Evolutionary conservation across 202 grass and related monocot species (phyloP).

Genomic region (Cymbopogon flexuosus): DNA sequence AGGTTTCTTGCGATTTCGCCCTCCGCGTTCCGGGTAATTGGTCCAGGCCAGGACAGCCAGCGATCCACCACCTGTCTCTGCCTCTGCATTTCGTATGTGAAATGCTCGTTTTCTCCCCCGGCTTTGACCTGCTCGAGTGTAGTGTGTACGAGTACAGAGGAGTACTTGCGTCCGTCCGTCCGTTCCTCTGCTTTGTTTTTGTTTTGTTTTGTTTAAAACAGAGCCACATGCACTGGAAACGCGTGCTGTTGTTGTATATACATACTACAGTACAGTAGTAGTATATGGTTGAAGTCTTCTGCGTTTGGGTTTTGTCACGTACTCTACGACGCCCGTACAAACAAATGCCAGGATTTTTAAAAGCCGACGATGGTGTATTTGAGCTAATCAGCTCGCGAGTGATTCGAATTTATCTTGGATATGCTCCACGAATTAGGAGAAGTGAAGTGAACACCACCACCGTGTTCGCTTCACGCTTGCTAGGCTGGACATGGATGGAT

Average conservation of each 20-base stretch:
- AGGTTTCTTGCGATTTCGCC: neutral
- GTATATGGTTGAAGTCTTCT: neutral
- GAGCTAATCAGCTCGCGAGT: too few species aligned
- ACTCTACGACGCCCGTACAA: neutral
- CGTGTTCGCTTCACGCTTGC: too few species aligned
- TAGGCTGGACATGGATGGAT: too few species aligned
- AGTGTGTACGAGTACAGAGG: neutral
- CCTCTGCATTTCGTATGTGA: neutral
- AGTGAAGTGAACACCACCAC: too few species aligned
- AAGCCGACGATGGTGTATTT: too few species aligned
- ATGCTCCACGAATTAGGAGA: too few species aligned
- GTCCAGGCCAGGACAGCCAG: neutral
- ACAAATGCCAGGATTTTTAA: too few species aligned
- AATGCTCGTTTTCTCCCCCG: too few species aligned
- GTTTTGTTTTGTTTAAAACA: neutral
- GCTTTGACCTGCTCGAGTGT: constrained; percentile 1
- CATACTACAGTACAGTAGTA: neutral
- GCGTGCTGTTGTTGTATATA: neutral
- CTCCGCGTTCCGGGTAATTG: neutral
- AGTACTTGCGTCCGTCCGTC: neutral
- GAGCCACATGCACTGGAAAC: neutral
- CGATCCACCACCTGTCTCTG: neutral
- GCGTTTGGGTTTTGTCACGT: neutral
- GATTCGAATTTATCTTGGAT: too few species aligned
- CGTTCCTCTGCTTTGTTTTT: neutral